Conservation (phyloP, 257 asterid genomes). For the Fraxinus anomala region DNA sequence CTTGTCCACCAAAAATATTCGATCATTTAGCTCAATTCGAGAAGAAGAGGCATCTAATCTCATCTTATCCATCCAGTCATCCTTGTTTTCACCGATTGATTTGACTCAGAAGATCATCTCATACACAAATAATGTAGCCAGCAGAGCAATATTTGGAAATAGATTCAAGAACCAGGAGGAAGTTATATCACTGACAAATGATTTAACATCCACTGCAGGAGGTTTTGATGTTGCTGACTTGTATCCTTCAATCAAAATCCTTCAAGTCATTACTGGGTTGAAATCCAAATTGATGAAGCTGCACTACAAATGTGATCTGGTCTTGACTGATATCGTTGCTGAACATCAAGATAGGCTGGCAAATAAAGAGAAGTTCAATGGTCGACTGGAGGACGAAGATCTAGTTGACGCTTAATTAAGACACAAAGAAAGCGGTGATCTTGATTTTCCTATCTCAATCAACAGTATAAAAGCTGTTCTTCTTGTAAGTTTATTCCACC, state of each 20-base stretch:
- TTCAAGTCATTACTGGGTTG: conserved; percentile 25
- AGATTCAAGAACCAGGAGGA: conserved; percentile 25
- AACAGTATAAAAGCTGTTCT: neutral
- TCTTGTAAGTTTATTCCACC: neutral
- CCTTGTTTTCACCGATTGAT: neutral
- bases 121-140: neutral
- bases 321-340: conserved; percentile 17
- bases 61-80: neutral
- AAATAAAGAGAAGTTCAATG: neutral
- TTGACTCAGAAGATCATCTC: conserved; percentile 15
- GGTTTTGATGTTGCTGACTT: conserved; percentile 28
- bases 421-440: neutral
- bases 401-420: neutral
- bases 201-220: neutral
- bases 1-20: conserved; percentile 16
- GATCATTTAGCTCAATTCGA: conserved; percentile 6
- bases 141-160: conserved; percentile 27
- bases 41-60: conserved; percentile 20
- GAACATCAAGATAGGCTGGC: conserved; percentile 16
- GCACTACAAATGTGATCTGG: conserved; percentile 3
- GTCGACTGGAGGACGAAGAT: neutral
- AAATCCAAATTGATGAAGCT: conserved; percentile 5
- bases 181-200: neutral
- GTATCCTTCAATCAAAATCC: conserved; percentile 28
- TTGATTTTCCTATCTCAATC: neutral